phyloP scores from a whole-genome alignment of 306 rosid species.

The Rosa multiflora region DNA sequence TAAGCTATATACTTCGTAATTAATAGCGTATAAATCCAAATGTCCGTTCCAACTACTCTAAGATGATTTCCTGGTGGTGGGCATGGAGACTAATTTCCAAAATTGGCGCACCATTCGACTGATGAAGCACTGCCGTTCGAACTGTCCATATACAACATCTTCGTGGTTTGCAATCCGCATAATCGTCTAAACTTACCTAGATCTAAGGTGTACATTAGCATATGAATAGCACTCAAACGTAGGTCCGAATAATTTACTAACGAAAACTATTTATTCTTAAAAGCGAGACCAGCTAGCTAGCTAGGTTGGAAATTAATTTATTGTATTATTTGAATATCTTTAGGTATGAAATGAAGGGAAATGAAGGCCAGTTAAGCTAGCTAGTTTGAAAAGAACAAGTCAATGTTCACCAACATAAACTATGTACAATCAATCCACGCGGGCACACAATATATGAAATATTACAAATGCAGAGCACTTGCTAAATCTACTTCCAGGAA shows the following conservation, averaged over 20 bases:
- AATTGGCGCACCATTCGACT: not conserved
- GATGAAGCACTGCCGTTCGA: not conserved
- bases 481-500: not conserved
- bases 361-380: not conserved
- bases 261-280: not conserved
- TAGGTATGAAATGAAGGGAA: not conserved
- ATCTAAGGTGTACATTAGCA: too few relatives aligned
- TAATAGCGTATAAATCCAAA: not conserved
- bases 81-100: not conserved
- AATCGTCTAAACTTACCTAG: not conserved
- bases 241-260: too few relatives aligned
- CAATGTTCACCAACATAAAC: not conserved
- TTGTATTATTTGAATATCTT: too few relatives aligned
- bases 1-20: not conserved
- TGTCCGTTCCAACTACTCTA: not conserved
- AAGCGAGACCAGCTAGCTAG: not conserved
- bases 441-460: not conserved
- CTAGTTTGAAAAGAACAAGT: not conserved
- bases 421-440: not conserved
- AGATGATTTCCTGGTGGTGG: not conserved
- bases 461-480: conserved; percentile 3
- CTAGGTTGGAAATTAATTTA: not conserved
- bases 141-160: not conserved
- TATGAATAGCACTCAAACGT: too few relatives aligned
- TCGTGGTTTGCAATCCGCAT: not conserved